Conservation (phyloP, 306 rosid genomes). For the Oxytropis ochrocephala region DNA sequence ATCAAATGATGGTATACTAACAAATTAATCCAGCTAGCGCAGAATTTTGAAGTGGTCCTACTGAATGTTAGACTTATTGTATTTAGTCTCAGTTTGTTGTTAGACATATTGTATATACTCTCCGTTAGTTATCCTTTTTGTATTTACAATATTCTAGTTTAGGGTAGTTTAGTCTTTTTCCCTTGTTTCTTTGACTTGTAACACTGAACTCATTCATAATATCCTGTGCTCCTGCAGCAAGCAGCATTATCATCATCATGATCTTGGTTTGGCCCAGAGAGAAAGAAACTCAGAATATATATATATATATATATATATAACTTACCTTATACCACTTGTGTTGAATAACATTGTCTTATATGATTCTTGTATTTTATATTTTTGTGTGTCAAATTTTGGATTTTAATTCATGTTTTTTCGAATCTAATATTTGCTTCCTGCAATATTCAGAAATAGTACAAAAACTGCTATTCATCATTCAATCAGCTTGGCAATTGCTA, state of each 20-base stretch:
- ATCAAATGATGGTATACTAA: slow-evolving; percentile 45
- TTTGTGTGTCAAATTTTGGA: neutral
- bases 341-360: slow-evolving; percentile 27
- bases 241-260: slow-evolving; percentile 9
- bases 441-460: slow-evolving; percentile 14
- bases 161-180: too few relatives aligned
- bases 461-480: slow-evolving; percentile 1
- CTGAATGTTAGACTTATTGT: too few relatives aligned
- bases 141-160: too few relatives aligned
- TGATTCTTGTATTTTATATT: neutral
- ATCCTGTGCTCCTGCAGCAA: slow-evolving; percentile 24
- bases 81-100: too few relatives aligned
- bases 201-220: slow-evolving; percentile 32
- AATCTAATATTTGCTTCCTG: slow-evolving; percentile 14
- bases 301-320: neutral
- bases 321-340: slow-evolving; percentile 1
- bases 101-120: too few relatives aligned
- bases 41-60: slow-evolving; percentile 57
- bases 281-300: neutral
- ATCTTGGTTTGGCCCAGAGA: neutral
- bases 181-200: too few relatives aligned
- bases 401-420: slow-evolving; percentile 12
- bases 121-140: too few relatives aligned
- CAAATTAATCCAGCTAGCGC: slow-evolving; percentile 41
- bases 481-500: slow-evolving; percentile 23